Percentiles rank a stretch among this genome's conserved stretches.
These are phyloP conservation scores for Atalantia buxifolia DNA, from an alignment of 345 rosid species.

Conservation along the genomic window DNA sequence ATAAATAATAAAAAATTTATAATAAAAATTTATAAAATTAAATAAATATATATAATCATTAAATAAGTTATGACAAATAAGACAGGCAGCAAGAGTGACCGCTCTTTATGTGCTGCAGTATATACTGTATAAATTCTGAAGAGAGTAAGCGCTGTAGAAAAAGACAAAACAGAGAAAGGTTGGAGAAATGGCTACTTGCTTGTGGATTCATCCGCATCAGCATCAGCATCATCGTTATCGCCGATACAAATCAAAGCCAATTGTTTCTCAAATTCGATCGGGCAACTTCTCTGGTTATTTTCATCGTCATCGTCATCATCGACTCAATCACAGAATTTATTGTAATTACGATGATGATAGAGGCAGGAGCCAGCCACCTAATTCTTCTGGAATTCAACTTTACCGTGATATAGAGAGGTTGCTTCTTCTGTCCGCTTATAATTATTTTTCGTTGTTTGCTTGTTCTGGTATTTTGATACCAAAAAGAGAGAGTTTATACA, in stretches of 20 bases:
- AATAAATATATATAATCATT: too few relatives aligned
- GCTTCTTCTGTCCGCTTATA: not conserved
- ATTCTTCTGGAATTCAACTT: conserved; percentile 58
- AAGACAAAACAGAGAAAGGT: not conserved
- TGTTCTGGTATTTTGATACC: not conserved
- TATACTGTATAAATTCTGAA: too few relatives aligned
- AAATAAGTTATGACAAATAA: too few relatives aligned
- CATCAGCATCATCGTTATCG: not conserved
- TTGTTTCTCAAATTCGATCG: not conserved
- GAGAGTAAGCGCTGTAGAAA: too few relatives aligned
- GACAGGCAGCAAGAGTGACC: too few relatives aligned
- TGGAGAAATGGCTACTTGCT: not conserved
- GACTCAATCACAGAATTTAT: conserved; percentile 19
- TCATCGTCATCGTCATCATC: not conserved
- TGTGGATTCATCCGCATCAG: not conserved
- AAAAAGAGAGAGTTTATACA: not conserved
- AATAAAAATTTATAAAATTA: too few relatives aligned
- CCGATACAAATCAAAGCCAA: conserved; percentile 7
- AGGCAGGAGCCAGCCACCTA: conserved; percentile 33
- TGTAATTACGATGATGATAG: conserved; percentile 35
- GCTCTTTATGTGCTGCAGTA: too few relatives aligned
- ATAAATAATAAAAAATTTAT: too few relatives aligned
- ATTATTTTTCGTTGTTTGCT: not conserved
- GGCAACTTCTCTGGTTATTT: not conserved
- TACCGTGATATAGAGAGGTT: conserved; percentile 84